Percentiles rank a stretch among this genome's conserved stretches.
These are phyloP conservation scores for Russula brevipes DNA, from an alignment of 768 basidiomycete species.

Conservation along the genomic window DNA sequence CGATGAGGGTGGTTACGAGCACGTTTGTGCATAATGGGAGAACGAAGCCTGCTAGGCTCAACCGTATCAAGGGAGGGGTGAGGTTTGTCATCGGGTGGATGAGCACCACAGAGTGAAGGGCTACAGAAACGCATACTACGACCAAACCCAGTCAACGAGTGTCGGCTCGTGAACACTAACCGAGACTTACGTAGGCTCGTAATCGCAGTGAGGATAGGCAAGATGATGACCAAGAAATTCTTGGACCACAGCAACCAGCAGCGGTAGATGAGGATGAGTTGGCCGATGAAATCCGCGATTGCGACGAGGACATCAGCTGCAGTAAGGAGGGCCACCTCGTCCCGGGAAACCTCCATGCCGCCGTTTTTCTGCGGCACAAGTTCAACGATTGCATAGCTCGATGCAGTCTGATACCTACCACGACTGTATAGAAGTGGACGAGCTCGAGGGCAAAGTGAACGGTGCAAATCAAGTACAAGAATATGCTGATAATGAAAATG, in stretches of 20 bases:
- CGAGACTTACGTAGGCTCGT: conserved; percentile 34
- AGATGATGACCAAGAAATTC: conserved; percentile 32
- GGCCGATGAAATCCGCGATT: conserved; percentile 35
- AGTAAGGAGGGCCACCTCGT: conserved; percentile 32
- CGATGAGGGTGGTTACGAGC: conserved; percentile 40
- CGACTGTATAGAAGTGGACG: conserved; percentile 31
- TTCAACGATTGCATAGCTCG: not conserved
- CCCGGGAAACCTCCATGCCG: conserved; percentile 30
- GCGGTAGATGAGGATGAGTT: conserved; percentile 39
- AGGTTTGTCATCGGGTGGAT: not conserved
- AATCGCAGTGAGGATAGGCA: conserved; percentile 35
- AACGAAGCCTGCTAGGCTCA: conserved; percentile 35
- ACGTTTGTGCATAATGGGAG: conserved; percentile 42
- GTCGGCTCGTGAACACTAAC: not conserved
- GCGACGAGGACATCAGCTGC: conserved; percentile 38
- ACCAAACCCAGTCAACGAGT: not conserved
- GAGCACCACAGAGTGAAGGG: not conserved
- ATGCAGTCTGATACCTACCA: conserved; percentile 29
- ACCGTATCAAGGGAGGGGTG: conserved; percentile 23
- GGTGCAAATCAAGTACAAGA: conserved; percentile 4
- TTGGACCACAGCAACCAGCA: conserved; percentile 40
- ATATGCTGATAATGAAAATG: not conserved
- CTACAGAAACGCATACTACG: not conserved
- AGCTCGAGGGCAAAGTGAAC: conserved; percentile 33
- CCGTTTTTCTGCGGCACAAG: conserved; percentile 24